Conservation (phyloP, 169 alveolate species). For the Toxoplasma gondii region DNA sequence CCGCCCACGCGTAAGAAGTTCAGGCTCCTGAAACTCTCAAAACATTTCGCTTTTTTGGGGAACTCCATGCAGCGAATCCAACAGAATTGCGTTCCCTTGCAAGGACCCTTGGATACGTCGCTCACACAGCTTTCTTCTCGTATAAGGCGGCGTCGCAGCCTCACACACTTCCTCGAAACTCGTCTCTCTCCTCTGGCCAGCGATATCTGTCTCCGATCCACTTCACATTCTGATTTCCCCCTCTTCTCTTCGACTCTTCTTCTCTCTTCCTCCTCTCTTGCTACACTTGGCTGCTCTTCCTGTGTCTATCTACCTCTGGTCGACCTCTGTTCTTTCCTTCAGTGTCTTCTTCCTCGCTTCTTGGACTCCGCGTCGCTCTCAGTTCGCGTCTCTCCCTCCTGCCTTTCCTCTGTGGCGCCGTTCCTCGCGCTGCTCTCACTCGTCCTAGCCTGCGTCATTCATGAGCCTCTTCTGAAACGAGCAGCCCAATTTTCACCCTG, state of each 20-base stretch:
- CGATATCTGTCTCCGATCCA: no score
- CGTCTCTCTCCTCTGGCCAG: no score
- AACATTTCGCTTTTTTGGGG: neutral
- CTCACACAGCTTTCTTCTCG: no score
- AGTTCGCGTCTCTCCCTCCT: neutral
- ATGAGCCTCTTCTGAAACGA: neutral
- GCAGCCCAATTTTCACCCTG: no score
- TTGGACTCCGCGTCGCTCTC: neutral
- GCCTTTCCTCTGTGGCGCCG: neutral
- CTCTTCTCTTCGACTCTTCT: neutral
- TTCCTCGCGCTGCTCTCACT: neutral
- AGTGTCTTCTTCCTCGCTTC: neutral
- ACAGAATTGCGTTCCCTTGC: no score
- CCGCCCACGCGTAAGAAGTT: constrained; percentile 5
- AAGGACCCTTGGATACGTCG: no score
- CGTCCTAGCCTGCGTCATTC: neutral
- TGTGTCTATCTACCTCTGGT: neutral
- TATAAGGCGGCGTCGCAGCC: no score
- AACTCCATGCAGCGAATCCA: no score
- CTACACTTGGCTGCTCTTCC: neutral
- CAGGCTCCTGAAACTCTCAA: no score
- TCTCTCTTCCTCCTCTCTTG: neutral
- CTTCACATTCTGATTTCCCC: no score
- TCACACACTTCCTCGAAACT: no score
- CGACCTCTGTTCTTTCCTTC: neutral